These are phyloP conservation scores for Chrysanthemum seticuspe DNA, from an alignment of 129 eudicot species.

Conservation along the genomic window DNA sequence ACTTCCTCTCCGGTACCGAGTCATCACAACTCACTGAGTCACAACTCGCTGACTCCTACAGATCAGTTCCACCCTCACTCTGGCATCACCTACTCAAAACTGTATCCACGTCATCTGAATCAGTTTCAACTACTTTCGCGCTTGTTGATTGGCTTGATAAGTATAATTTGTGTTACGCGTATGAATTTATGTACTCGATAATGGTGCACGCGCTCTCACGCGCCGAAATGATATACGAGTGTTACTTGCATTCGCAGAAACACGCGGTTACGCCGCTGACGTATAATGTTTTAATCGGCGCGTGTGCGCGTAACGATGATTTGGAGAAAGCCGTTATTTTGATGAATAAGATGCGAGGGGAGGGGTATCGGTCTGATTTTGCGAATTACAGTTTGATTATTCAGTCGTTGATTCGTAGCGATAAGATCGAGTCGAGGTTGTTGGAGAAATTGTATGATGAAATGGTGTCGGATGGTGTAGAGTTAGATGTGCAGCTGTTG, in stretches of 20 bases:
- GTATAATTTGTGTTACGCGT: conserved; percentile 77
- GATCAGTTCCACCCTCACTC: conserved; percentile 72
- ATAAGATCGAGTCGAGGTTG: conserved; percentile 44
- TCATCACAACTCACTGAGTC: conserved; percentile 42
- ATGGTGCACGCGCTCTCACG: conserved; percentile 70
- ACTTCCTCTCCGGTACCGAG: conserved; percentile 64
- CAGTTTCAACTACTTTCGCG: conserved; percentile 48
- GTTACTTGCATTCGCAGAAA: conserved; percentile 71
- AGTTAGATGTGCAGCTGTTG: conserved; percentile 70
- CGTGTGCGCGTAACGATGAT: conserved; percentile 84
- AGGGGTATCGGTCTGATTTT: conserved; percentile 70
- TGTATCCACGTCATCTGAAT: conserved; percentile 43
- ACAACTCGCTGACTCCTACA: conserved; percentile 67
- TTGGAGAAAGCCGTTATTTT: conserved; percentile 77
- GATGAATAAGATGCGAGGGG: conserved; percentile 73
- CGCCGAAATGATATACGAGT: conserved; percentile 81
- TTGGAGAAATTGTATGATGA: conserved; percentile 58
- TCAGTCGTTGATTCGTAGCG: conserved; percentile 59
- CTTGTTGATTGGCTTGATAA: conserved; percentile 76
- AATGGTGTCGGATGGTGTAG: conserved; percentile 60
- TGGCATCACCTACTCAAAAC: conserved; percentile 89
- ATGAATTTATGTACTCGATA: conserved; percentile 75
- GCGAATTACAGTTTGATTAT: conserved; percentile 74
- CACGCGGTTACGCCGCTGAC: conserved; percentile 78
- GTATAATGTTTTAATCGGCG: conserved; percentile 82